Evolutionary conservation across 192 early-diverging fungal species (phyloP).

Genomic region (Anaeromyces robustus): DNA sequence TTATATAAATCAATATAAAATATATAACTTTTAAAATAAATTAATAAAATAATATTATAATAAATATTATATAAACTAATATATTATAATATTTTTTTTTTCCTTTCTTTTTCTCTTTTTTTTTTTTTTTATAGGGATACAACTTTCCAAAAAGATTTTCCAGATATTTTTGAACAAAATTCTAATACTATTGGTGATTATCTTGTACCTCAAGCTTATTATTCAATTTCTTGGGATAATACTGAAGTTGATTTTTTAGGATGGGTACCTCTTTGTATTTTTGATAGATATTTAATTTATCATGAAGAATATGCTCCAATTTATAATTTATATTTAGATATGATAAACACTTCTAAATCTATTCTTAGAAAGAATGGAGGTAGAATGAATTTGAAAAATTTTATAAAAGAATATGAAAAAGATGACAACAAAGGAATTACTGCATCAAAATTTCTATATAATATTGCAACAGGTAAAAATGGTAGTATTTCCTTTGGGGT

Average conservation of each 20-base stretch:
- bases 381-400: not conserved
- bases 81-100: no score
- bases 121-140: not conserved
- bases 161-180: not conserved
- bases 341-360: not conserved
- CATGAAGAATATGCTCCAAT: not conserved
- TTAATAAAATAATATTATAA: no score
- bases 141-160: not conserved
- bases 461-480: not conserved
- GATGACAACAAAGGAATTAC: not conserved
- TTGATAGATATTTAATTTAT: not conserved
- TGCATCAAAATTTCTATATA: not conserved
- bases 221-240: not conserved
- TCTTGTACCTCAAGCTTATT: not conserved
- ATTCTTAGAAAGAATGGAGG: not conserved
- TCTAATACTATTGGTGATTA: not conserved
- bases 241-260: not conserved
- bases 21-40: no score
- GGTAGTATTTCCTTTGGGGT: not conserved
- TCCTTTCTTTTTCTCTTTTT: no score
- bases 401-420: not conserved
- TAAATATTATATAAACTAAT: no score
- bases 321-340: not conserved
- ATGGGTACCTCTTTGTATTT: not conserved
- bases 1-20: no score